Conservation (phyloP, 305 asterid species). For the Fraxinus velutina region DNA sequence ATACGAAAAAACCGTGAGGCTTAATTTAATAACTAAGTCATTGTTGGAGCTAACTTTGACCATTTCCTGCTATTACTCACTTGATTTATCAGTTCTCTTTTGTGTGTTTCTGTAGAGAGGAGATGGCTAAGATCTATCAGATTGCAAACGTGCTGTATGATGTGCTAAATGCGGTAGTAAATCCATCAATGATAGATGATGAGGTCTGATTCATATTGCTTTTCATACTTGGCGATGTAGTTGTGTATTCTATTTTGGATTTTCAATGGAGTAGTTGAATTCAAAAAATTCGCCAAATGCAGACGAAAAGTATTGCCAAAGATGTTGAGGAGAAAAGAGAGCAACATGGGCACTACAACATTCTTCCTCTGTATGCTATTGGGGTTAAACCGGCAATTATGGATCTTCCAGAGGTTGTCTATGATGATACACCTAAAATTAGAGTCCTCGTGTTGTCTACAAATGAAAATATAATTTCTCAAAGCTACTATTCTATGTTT, state of each 20-base stretch:
- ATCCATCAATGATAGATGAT: slow-evolving; percentile 52
- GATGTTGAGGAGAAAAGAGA: slow-evolving; percentile 86
- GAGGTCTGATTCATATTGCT: slow-evolving; percentile 50
- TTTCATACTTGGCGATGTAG: slow-evolving; percentile 19
- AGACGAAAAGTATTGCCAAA: slow-evolving; percentile 70
- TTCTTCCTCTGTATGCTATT: slow-evolving; percentile 78
- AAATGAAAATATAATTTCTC: slow-evolving; percentile 20
- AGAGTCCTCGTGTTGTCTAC: slow-evolving; percentile 1
- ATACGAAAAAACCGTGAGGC: slow-evolving; percentile 84
- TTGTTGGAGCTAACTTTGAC: neutral
- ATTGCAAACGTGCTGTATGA: slow-evolving; percentile 87
- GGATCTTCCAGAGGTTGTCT: slow-evolving; percentile 90
- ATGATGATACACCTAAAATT: slow-evolving; percentile 12
- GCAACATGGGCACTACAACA: slow-evolving; percentile 78
- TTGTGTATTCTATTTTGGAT: slow-evolving; percentile 16
- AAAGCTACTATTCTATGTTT: neutral
- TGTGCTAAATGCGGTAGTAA: slow-evolving; percentile 68
- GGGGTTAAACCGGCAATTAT: slow-evolving; percentile 88
- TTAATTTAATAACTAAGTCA: slow-evolving; percentile 14
- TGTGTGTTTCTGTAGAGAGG: slow-evolving; percentile 57
- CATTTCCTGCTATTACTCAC: slow-evolving; percentile 1
- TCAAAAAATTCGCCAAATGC: slow-evolving; percentile 30
- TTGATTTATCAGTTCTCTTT: slow-evolving; percentile 1
- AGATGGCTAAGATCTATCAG: slow-evolving; percentile 90
- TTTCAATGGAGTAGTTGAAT: slow-evolving; percentile 3